Evolutionary conservation across 768 basidiomycete genomes (phyloP).

Genomic region (Suillus cothurnatus): DNA sequence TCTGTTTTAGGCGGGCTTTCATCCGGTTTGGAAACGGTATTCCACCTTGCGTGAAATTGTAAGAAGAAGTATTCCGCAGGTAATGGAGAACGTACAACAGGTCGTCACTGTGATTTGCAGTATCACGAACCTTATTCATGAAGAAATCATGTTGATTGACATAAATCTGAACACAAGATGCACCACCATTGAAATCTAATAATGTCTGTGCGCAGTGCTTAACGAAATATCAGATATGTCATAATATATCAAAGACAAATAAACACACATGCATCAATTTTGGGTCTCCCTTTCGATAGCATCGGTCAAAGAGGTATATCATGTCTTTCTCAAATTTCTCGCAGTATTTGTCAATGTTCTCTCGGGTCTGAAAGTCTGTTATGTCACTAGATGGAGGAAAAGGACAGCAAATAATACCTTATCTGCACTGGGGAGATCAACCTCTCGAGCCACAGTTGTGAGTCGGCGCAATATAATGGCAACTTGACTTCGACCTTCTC

Average conservation of each 20-base stretch:
- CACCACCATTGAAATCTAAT: conserved; percentile 96
- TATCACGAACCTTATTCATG: conserved; percentile 85
- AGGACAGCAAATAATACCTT: conserved; percentile 47
- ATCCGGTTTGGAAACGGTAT: conserved; percentile 76
- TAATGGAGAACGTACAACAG: conserved; percentile 45
- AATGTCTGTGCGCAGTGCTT: conserved; percentile 98
- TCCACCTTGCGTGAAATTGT: conserved; percentile 63
- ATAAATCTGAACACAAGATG: conserved; percentile 96
- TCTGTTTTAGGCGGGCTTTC: conserved; percentile 76
- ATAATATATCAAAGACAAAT: conserved; percentile 14
- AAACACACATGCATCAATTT: conserved; percentile 95
- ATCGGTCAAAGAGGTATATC: conserved; percentile 92
- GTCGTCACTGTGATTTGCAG: conserved; percentile 55
- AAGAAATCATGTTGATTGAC: conserved; percentile 99
- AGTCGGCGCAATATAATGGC: conserved; percentile 86
- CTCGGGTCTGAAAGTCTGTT: conserved; percentile 62
- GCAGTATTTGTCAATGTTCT: conserved; percentile 94
- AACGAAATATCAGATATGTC: neutral
- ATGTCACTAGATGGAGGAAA: neutral
- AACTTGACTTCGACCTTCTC: conserved; percentile 85
- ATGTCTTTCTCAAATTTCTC: conserved; percentile 99
- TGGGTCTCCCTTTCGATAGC: conserved; percentile 95
- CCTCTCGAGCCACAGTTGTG: conserved; percentile 88
- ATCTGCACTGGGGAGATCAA: conserved; percentile 83
- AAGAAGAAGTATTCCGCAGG: neutral